Base-by-base conservation (phyloP, 192 early-diverging fungal species). In the Coemansia aciculifera region DNA sequence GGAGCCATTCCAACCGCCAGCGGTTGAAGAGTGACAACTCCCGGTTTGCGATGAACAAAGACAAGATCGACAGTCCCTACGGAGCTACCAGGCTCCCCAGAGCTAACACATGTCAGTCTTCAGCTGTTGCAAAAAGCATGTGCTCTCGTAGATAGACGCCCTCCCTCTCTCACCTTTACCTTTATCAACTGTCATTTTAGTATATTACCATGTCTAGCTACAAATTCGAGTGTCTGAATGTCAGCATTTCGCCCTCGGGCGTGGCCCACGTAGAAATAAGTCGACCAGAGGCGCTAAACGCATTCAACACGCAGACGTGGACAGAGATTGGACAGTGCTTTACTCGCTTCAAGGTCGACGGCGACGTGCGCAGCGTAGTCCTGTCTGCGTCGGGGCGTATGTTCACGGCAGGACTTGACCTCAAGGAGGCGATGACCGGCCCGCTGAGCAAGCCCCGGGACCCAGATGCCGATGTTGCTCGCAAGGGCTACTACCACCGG, bases 381-480 rank as follows among this genome's bases (percentile, higher is more conserved):
- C 65, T 98, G 23, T 89, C 89, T 12, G 93, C 90, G 23, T 80
- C 85, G 24, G 89, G 89, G 29, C 84, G 86, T 37, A 84, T 89
- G 68, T 99, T 99, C 69, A 92, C 92, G n/a, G 90, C 92, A 38
- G 97, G 97, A 8, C 80, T 99, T 24, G 97, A 99, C 65, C 75
- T 90, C 88, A 89, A 79, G 68, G 76, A 78, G 43, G 76, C 76
- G 17, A 49, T 63, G 19, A 38, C 65, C 0, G 69, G 72, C 1
- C 59, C 76, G 36, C 61, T 80, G 59, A 66, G 66, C 12, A 39
- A 49, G 48, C 49, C 51, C 5, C 27, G 48, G 0, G 73, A 69
- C 13, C 24, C 40, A 1, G 64, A 38, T 12, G 63, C 59, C 15
- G 57, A 52, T 36, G 66, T 69, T 4, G 79, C 77, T 10, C 79